Conservation (phyloP, 768 basidiomycete species). For the Suillus lakei region DNA sequence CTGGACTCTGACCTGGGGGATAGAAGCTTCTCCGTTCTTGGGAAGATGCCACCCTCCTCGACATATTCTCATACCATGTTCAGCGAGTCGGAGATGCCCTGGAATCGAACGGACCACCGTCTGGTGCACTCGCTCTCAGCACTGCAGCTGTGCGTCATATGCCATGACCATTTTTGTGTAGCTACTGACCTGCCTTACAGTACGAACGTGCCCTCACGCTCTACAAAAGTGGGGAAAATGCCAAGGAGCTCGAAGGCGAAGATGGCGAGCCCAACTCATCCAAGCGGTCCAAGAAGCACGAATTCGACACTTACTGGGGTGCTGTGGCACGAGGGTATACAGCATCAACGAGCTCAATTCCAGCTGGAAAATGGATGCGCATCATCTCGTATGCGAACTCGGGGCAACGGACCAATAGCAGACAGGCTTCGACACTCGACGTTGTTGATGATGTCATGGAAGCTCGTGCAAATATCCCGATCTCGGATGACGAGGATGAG, state of each 20-base stretch:
- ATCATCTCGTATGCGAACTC: not conserved
- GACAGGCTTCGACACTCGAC: not conserved
- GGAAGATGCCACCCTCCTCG: slow-evolving; percentile 3
- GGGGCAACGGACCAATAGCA: not conserved
- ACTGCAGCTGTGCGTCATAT: slow-evolving; percentile 6
- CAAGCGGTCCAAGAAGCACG: not conserved
- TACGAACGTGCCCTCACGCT: slow-evolving; percentile 8
- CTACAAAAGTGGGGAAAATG: slow-evolving; percentile 9
- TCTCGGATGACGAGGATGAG: not conserved
- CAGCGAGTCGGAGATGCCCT: not conserved
- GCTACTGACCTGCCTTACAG: slow-evolving; percentile 1
- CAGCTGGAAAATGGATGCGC: slow-evolving; percentile 5
- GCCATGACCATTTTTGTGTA: not conserved
- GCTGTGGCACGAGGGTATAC: not conserved
- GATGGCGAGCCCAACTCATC: not conserved
- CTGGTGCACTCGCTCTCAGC: slow-evolving; percentile 7
- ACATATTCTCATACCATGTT: slow-evolving; percentile 11
- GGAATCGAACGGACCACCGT: slow-evolving; percentile 4
- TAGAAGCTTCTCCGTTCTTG: slow-evolving; percentile 4
- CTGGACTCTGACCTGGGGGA: not conserved
- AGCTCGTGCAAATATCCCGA: not conserved
- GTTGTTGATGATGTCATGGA: not conserved
- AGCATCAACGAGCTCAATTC: slow-evolving; percentile 1
- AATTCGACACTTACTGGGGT: slow-evolving; percentile 8
- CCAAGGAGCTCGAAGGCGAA: not conserved